Evolutionary conservation across 176 grass and related monocot species (phyloP).

Genomic region (Alloteropsis semialata): DNA sequence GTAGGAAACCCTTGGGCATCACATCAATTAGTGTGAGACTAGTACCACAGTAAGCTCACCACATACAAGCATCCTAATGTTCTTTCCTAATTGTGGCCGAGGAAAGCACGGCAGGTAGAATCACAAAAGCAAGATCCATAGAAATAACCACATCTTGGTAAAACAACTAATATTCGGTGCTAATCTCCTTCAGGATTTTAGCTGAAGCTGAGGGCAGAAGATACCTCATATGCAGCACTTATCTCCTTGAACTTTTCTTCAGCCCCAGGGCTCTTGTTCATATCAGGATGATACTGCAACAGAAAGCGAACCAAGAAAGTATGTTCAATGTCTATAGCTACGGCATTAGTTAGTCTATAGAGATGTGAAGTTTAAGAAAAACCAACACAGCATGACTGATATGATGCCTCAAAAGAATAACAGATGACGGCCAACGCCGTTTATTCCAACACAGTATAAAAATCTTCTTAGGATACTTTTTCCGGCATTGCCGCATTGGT

Average conservation of each 20-base stretch:
- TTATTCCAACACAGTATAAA: background rate
- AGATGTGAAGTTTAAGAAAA: background rate
- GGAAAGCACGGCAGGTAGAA: too few relatives aligned
- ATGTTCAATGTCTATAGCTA: constrained; percentile 18
- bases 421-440: too few relatives aligned
- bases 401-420: background rate
- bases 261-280: constrained; percentile 79
- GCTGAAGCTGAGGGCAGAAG: background rate
- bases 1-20: too few relatives aligned
- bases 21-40: too few relatives aligned
- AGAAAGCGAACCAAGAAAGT: constrained; percentile 17
- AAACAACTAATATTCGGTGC: background rate
- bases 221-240: constrained; percentile 97
- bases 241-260: constrained; percentile 99
- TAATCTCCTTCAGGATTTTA: background rate
- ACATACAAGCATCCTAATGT: too few relatives aligned
- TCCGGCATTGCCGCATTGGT: background rate
- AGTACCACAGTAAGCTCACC: too few relatives aligned
- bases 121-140: background rate
- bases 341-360: background rate
- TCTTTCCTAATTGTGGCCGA: too few relatives aligned
- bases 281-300: constrained; percentile 89
- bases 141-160: background rate
- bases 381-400: background rate
- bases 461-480: background rate